Evolutionary conservation across 441 rosid species (phyloP), one percentile per base, ranked within the genome.

Genomic region (Bocquillonia castaneifolia): DNA sequence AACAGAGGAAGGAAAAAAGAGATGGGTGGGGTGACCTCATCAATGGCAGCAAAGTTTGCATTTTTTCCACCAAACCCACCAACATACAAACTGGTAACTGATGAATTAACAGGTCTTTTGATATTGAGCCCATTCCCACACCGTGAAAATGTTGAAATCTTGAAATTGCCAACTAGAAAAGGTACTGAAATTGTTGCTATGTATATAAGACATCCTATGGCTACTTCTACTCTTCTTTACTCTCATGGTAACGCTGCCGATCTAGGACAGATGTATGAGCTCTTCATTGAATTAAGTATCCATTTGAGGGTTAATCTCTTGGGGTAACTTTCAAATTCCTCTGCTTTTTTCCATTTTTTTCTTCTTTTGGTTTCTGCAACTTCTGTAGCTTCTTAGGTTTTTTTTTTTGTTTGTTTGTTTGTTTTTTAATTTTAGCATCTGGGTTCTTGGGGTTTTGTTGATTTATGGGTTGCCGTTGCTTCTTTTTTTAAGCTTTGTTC

Each of bases 191-290:
- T 94, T 37, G 97, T 94, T 22, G 91, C 93, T 50, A 73, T 91
- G 76, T 91, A 93, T 63, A 78, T 91, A 18, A 78, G 96, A 74
- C 89, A 93, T 63, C 97, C 97, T 53, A 85, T 85, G 96, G 97
- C 99, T 28, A 85, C 86, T 57, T 84, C 92, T 28, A 91, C 99
- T 72, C 74, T 93, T 51, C 90, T 93, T 56, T 93, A 91, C 82
- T 94, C 97, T 25, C 99, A 91, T 68, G 99, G 99, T 2, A 94
- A 91, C 88, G 99, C 97, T 34, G 95, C 97, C 90, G 97, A 91
- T 93, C 92, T 91, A 82, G 96, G 99, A 0, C 97, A 93, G 93
- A 89, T 94, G 96, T 91, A 89, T 80, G 99, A 94, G 90, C 96
- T 94, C 71, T 91, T 91, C 90, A 76, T 90, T 72, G 96, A 94